These are phyloP conservation scores for Wickerhamomyces ciferrii DNA, from an alignment of 805 yeast species.

Conservation along the genomic window DNA sequence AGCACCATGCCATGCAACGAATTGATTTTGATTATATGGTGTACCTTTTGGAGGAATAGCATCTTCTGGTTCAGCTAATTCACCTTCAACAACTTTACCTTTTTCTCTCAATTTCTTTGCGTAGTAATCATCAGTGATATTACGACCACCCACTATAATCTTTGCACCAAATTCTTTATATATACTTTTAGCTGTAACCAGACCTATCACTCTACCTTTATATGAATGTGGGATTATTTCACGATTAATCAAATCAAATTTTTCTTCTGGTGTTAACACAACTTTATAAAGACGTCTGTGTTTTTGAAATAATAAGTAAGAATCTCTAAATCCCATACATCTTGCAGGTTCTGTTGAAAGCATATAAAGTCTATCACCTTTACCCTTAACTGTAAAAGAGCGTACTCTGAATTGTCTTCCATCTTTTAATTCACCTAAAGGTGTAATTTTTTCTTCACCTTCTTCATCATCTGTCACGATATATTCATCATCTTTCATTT, in stretches of 20 bases:
- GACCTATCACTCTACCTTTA: constrained; percentile 83
- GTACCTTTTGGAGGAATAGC: constrained; percentile 34
- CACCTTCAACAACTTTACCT: constrained; percentile 67
- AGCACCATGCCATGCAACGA: constrained; percentile 50
- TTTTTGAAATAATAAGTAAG: constrained; percentile 83
- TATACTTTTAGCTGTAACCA: constrained; percentile 86
- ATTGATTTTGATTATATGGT: constrained; percentile 42
- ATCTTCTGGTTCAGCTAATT: constrained; percentile 64
- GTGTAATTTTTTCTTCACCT: constrained; percentile 72
- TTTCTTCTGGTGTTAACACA: constrained; percentile 70
- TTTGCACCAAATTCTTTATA: constrained; percentile 91
- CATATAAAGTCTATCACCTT: constrained; percentile 78
- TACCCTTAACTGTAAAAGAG: constrained; percentile 50
- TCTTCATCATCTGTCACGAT: constrained; percentile 69
- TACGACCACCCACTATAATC: constrained; percentile 72
- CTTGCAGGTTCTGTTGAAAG: constrained; percentile 95
- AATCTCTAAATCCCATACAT: constrained; percentile 89
- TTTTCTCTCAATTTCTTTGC: constrained; percentile 45
- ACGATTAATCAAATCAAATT: constrained; percentile 74
- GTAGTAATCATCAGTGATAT: constrained; percentile 85
- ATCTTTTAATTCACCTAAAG: constrained; percentile 60
- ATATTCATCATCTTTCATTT: constrained; percentile 71
- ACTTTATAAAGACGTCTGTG: constrained; percentile 73
- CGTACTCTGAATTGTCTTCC: constrained; percentile 72
- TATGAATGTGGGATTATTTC: constrained; percentile 84